A percentile compares a stretch with the other conserved stretches of the same genome.
Conservation (phyloP, 2,329 filamentous ascomycete genomes). For the Lasiodiplodia hormozganensis region DNA sequence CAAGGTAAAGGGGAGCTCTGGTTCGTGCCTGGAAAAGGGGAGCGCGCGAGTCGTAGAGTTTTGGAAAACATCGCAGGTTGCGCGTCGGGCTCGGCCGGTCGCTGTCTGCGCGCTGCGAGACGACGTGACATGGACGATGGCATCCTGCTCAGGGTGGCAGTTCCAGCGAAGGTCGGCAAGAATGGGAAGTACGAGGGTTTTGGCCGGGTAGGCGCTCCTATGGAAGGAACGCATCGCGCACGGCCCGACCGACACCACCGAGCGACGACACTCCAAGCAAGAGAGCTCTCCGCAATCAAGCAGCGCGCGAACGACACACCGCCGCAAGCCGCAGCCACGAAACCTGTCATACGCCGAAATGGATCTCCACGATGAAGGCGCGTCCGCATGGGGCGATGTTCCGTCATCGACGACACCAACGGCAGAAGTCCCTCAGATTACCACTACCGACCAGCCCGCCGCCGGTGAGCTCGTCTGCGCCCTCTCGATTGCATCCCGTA, state of each 20-base stretch:
- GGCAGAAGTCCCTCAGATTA: constrained; percentile 45
- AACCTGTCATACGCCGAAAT: constrained; percentile 33
- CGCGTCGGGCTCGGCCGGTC: constrained; percentile 2
- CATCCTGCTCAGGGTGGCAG: no score
- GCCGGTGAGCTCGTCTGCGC: constrained; percentile 33
- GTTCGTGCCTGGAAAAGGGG: constrained; percentile 1
- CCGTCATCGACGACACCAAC: constrained; percentile 49
- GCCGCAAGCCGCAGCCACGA: no score
- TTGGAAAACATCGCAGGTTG: constrained; percentile 6
- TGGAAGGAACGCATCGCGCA: not conserved
- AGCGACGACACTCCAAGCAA: constrained; percentile 22
- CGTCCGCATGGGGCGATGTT: constrained; percentile 55
- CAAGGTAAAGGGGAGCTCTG: constrained; percentile 4
- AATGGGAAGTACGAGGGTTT: not conserved
- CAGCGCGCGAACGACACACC: no score
- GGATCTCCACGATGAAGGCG: constrained; percentile 52
- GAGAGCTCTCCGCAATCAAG: constrained; percentile 16
- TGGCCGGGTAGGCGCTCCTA: not conserved
- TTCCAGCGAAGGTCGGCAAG: constrained; percentile 1
- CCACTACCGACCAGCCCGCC: constrained; percentile 38
- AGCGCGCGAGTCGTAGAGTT: not conserved
- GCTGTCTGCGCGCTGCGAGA: constrained; percentile 16
- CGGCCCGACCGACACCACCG: not conserved
- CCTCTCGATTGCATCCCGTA: not conserved
- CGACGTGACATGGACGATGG: no score